A percentile compares a stretch with the other conserved stretches of the same genome.
Conservation (phyloP, 2,329 filamentous ascomycete species). For the Fusarium nygamai region DNA sequence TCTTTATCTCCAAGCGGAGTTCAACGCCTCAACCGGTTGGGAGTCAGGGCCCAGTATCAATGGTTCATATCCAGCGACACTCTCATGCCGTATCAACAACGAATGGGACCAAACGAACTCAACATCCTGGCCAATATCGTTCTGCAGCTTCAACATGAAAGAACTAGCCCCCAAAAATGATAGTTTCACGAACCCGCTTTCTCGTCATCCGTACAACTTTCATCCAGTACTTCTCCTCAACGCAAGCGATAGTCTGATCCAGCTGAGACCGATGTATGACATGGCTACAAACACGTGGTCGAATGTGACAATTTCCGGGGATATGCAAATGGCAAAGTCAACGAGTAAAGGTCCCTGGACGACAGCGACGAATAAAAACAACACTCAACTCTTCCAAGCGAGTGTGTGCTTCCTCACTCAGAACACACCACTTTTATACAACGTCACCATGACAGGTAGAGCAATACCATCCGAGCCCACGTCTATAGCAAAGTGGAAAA, state of each 20-base stretch:
- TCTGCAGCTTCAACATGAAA: not conserved
- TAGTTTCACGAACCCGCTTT: not conserved
- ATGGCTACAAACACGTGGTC: not conserved
- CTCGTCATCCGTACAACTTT: not conserved
- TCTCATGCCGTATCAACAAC: not conserved
- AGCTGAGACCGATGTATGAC: not conserved
- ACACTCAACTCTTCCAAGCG: not conserved
- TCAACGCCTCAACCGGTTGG: not conserved
- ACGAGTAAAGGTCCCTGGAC: not conserved
- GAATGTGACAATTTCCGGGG: rapidly evolving
- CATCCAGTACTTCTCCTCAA: not conserved
- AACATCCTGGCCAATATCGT: not conserved
- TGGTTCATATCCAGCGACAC: not conserved
- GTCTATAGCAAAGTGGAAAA: not conserved
- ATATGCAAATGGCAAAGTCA: not conserved
- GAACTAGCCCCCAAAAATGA: rapidly evolving
- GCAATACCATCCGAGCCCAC: not conserved
- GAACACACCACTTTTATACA: not conserved
- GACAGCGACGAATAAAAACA: rapidly evolving
- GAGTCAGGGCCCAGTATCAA: not conserved
- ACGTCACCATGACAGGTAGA: constrained; percentile 15
- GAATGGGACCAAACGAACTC: not conserved
- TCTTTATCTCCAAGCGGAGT: not conserved
- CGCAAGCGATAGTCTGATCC: not conserved
- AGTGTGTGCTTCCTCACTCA: not conserved